These are phyloP conservation scores for Coemansia sp. DNA, from an alignment of 192 early-diverging fungal species.

Conservation along the genomic window DNA sequence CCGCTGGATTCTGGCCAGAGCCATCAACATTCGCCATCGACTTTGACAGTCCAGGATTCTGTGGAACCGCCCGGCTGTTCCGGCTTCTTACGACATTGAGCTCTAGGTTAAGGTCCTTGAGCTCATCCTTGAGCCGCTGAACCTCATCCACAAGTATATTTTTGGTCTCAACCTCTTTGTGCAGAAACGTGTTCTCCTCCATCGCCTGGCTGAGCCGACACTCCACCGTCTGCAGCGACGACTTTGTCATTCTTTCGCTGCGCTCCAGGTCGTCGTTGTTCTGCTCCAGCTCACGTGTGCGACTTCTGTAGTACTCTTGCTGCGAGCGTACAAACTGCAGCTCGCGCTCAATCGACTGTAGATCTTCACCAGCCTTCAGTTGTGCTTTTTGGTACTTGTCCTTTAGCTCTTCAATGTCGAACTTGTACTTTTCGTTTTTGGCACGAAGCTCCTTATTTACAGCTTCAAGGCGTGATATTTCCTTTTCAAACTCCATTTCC, in stretches of 20 bases:
- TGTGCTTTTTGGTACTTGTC: conserved; percentile 67
- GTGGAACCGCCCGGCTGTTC: conserved; percentile 35
- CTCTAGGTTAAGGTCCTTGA: conserved; percentile 61
- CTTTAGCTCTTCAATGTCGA: conserved; percentile 73
- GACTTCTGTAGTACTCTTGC: conserved; percentile 68
- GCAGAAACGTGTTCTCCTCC: conserved; percentile 66
- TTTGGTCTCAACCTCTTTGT: conserved; percentile 68
- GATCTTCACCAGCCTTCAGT: conserved; percentile 64
- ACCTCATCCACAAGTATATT: conserved; percentile 69
- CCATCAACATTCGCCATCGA: conserved; percentile 31
- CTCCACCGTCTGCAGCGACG: conserved; percentile 69
- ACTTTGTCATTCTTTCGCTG: conserved; percentile 65
- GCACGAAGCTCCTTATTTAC: conserved; percentile 62
- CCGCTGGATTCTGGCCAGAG: conserved; percentile 58
- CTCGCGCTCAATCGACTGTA: conserved; percentile 72
- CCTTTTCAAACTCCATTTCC: conserved; percentile 71
- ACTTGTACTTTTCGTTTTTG: conserved; percentile 63
- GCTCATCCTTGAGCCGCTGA: conserved; percentile 76
- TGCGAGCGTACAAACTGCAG: conserved; percentile 70
- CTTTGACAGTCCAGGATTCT: conserved; percentile 39
- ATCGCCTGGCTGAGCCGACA: conserved; percentile 69
- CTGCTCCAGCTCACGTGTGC: conserved; percentile 72
- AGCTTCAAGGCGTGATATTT: conserved; percentile 69
- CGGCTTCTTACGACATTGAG: conserved; percentile 55
- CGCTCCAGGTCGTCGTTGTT: conserved; percentile 79